phyloP scores from a whole-genome alignment of 176 grass and related monocot species.

The Sorghum bicolor region DNA sequence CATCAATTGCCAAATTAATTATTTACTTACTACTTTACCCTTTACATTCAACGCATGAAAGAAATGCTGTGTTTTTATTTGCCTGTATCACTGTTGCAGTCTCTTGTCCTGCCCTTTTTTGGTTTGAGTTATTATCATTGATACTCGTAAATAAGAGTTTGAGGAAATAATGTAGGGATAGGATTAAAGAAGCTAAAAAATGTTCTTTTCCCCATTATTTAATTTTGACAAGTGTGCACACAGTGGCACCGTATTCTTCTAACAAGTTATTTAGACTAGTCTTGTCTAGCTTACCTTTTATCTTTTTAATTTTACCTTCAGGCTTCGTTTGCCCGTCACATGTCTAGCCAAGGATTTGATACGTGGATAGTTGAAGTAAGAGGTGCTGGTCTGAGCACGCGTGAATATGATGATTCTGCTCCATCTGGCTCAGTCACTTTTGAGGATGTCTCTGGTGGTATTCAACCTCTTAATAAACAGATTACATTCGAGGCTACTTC shows the following conservation, averaged over 20 bases:
- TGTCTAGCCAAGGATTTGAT: conserved; percentile 82
- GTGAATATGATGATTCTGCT: conserved; percentile 2
- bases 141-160: background rate
- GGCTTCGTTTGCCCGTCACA: conserved; percentile 84
- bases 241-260: background rate
- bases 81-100: background rate
- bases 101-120: background rate
- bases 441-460: conserved; percentile 11
- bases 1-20: background rate
- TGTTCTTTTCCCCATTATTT: background rate
- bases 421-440: background rate
- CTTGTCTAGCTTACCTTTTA: conserved; percentile 12
- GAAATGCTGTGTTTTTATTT: background rate
- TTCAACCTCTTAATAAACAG: conserved; percentile 10
- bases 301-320: conserved; percentile 19
- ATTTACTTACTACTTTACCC: background rate
- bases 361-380: conserved; percentile 85
- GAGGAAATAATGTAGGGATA: background rate
- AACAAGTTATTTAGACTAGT: background rate
- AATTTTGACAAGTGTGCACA: background rate
- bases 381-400: conserved; percentile 68
- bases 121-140: background rate
- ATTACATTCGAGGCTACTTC: conserved; percentile 1
- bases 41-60: background rate
- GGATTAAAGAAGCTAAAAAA: background rate